Base-by-base conservation (phyloP, 2,329 filamentous ascomycete genomes). In the Neofusicoccum sp. region DNA sequence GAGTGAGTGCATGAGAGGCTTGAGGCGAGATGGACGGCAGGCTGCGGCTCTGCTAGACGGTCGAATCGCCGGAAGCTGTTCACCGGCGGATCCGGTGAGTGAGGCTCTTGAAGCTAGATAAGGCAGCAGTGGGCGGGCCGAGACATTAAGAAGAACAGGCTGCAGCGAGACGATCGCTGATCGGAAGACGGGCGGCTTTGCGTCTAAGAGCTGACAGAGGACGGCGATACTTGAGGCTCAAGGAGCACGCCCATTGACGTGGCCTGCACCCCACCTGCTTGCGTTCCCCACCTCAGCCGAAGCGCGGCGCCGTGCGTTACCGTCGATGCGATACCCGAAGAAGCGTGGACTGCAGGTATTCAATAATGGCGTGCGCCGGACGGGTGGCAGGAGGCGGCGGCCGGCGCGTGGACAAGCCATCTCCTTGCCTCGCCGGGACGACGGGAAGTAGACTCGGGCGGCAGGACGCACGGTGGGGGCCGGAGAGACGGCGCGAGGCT, bases 241-340 rank as follows among this genome's bases (percentile, higher is more conserved):
- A 22, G 22, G 22, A 22, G 22, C 22, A 22, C 22, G 22, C 22
- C 22, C 14, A 56, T 58, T 58, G 54, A 58, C 54, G 54, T 58
- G 54, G 41, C 54, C 54, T 45, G 41, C 39, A 45, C 28, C 54
- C 54, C 54, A 39, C 45, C 54, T 16, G 28, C 54, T 16, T 45
- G 29, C 29, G 29, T 45, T 44, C 39, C 41, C 54, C 41, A 34
- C 54, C 54, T 58, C 3, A 2, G 39, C 54, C 39, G 41, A 31
- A 34, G 29, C n/a, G 31, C 41, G 4, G 39, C 39, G 29, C 9
- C 22, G n/a, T 6, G 28, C 54, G n/a, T 58, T 12, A 36, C 52
- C 28, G 28, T 31, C 8, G 37, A 43, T 14, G 34, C 14, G 37
- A 56, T 56, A 16, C 54, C 54, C 54, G 33, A 58, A 58, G 54